Evolutionary conservation across 2,329 filamentous ascomycete genomes (phyloP).

Genomic region (Aureobasidium sp.): DNA sequence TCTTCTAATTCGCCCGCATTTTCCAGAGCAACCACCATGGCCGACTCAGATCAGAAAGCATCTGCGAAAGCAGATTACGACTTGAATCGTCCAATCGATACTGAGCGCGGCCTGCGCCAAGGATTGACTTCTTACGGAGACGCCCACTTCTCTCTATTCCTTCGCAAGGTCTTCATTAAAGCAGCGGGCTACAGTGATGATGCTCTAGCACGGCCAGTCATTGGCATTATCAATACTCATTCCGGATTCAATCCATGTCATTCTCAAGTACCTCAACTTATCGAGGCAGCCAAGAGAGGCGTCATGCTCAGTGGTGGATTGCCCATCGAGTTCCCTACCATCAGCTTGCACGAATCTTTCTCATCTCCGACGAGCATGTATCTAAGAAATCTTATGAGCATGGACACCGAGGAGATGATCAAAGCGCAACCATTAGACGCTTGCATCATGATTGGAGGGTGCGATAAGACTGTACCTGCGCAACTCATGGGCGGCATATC

Average conservation of each 20-base stretch:
- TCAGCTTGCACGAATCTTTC: constrained; percentile 63
- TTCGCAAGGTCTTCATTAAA: constrained; percentile 71
- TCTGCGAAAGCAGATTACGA: constrained; percentile 45
- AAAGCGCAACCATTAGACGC: constrained; percentile 61
- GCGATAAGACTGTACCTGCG: constrained; percentile 66
- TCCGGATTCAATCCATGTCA: constrained; percentile 69
- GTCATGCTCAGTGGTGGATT: constrained; percentile 58
- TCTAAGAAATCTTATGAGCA: constrained; percentile 64
- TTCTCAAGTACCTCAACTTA: constrained; percentile 60
- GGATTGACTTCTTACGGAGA: constrained; percentile 63
- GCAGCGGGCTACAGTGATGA: constrained; percentile 65
- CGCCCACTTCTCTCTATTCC: constrained; percentile 64
- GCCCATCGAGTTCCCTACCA: constrained; percentile 65
- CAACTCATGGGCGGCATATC: constrained; percentile 70
- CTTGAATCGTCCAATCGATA: constrained; percentile 43
- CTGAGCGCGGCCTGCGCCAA: constrained; percentile 49
- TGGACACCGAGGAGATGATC: constrained; percentile 76
- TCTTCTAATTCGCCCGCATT: background rate
- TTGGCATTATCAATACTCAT: constrained; percentile 67
- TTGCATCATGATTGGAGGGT: constrained; percentile 61
- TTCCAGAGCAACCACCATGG: background rate
- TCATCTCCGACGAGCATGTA: constrained; percentile 67
- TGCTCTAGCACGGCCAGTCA: constrained; percentile 58
- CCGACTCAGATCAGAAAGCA: background rate
- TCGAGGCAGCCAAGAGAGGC: constrained; percentile 61